Evolutionary conservation across 129 eudicot species (phyloP), one percentile per base, ranked within the genome.

Genomic region (Flaveria ramosissima): DNA sequence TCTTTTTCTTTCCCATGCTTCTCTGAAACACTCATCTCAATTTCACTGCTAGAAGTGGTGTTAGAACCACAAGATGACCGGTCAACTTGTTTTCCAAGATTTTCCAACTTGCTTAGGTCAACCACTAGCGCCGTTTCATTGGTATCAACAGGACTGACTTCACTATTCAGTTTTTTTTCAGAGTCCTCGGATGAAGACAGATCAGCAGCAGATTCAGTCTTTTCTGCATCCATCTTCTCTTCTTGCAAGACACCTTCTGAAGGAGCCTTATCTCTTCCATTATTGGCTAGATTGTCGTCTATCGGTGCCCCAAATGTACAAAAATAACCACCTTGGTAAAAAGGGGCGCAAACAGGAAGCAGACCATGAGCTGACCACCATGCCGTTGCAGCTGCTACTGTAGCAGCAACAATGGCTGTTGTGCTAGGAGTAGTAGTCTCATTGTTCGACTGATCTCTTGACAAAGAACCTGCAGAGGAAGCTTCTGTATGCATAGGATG

Each of bases 361-460:
- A 91, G 77, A 70, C 99, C 99, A 81, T 89, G 90, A 68, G 99
- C 85, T 27, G 96, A 90, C 99, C 99, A 94, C 99, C 99, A 94
- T 59, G 99, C 92, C 9, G 94, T 86, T 62, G 99, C 99, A 52
- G 99, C 99, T 59, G 99, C 88, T 68, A 91, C 93, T 7, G 99
- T 94, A n/a, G 99, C 97, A 16, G 93, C 97, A 74, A 96, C 99
- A 72, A 94, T 80, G 52, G 96, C 92, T 39, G 91, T 86, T 85
- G 89, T 77, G 72, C 92, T 86, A 71, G 97, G 97, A 83, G 88
- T 46, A 42, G 88, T 39, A 11, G 51, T 3, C 3, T 66, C 50
- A 10, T 14, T 7, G 27, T 66, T 66, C 27, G 19, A 66, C 27
- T 78, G 70, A 63, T 78, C 88, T 51, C 72, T 86, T 26, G 85